A percentile compares a stretch with the other conserved stretches of the same genome.
Evolutionary conservation across 2,329 filamentous ascomycete genomes (phyloP).

Genomic region (Hysterium pulicare): DNA sequence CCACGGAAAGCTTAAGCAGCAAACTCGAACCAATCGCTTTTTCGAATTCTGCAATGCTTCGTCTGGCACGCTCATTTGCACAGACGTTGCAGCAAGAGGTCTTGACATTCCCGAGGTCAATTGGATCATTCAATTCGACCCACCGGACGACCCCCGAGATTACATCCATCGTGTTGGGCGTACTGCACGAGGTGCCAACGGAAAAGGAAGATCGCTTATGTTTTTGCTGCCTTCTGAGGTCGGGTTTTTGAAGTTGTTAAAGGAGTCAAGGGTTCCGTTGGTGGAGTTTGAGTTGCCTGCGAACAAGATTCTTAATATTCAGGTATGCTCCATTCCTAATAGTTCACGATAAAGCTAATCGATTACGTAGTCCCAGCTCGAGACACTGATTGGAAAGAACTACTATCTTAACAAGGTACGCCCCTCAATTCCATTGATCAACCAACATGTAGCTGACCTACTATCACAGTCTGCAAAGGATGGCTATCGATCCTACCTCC

Average conservation of each 20-base stretch:
- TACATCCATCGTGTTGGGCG: conserved; percentile 68
- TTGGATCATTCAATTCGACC: conserved; percentile 87
- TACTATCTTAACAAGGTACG: conserved; percentile 89
- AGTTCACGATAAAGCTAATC: conserved; percentile 55
- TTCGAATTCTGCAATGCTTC: conserved; percentile 91
- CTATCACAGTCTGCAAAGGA: conserved; percentile 58
- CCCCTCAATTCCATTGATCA: not conserved
- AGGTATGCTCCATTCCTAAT: not conserved
- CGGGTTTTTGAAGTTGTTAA: conserved; percentile 86
- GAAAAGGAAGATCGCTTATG: conserved; percentile 83
- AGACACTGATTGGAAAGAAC: conserved; percentile 91
- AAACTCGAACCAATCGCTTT: conserved; percentile 98
- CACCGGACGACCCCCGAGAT: conserved; percentile 74
- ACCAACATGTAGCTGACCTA: conserved; percentile 6
- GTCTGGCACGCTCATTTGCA: conserved; percentile 87
- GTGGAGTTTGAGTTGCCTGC: conserved; percentile 94
- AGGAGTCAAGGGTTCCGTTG: conserved; percentile 86
- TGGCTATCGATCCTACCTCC: conserved; percentile 83
- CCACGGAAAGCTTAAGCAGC: conserved; percentile 94
- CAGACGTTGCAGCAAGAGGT: conserved; percentile 91
- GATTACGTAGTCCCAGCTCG: conserved; percentile 64
- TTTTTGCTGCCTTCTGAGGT: conserved; percentile 91
- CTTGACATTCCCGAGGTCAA: conserved; percentile 95
- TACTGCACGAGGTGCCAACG: conserved; percentile 79
- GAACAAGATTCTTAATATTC: conserved; percentile 78